A percentile compares a stretch with the other conserved stretches of the same genome.
Conservation (phyloP, 257 asterid species). For the Nicotiana knightiana region DNA sequence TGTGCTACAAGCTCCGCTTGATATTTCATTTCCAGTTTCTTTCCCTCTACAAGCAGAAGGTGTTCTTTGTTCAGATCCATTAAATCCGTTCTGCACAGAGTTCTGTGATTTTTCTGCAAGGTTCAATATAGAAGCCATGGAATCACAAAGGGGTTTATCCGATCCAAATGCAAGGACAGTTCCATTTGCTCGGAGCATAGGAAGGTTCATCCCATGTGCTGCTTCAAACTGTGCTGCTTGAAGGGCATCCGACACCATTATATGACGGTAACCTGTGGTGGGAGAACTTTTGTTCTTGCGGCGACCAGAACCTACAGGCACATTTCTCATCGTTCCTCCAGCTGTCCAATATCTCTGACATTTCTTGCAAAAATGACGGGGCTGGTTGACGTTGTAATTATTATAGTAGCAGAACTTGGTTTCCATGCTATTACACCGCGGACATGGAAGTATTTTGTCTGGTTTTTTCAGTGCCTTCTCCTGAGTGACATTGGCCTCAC, state of each 20-base stretch:
- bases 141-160: conserved; percentile 13
- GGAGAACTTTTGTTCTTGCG: conserved; percentile 47
- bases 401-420: conserved; percentile 87
- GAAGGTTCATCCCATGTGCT: conserved; percentile 24
- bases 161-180: conserved; percentile 36
- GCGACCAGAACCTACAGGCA: conserved; percentile 79
- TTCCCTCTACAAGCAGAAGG: conserved; percentile 18
- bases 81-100: conserved; percentile 12
- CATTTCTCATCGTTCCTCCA: conserved; percentile 80
- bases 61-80: conserved; percentile 13
- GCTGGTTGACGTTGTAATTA: conserved; percentile 79
- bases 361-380: conserved; percentile 68
- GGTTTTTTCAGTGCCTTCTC: conserved; percentile 57
- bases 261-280: conserved; percentile 23
- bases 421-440: conserved; percentile 74
- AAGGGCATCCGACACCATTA: conserved; percentile 31
- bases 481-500: conserved; percentile 9
- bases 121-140: background rate
- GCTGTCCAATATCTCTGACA: conserved; percentile 89
- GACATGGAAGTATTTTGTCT: conserved; percentile 68
- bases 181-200: conserved; percentile 28
- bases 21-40: conserved; percentile 19
- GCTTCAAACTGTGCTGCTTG: conserved; percentile 21
- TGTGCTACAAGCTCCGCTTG: conserved; percentile 17
- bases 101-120: conserved; percentile 23